Base-by-base conservation (phyloP, 1,139 yeast species). In the Yamadazyma trypodendri region DNA sequence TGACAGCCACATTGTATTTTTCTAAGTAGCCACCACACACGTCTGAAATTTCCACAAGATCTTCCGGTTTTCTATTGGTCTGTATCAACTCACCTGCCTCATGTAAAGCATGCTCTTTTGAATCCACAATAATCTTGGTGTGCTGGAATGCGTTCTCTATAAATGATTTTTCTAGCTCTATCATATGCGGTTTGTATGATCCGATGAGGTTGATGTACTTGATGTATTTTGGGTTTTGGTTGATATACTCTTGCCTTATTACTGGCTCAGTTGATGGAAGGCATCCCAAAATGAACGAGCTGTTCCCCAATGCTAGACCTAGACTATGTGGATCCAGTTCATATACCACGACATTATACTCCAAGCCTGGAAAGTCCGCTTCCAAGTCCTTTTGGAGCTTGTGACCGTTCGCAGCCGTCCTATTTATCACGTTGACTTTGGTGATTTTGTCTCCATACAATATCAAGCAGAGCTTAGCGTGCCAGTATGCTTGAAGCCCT, bases 401-500 rank as follows among this genome's bases (percentile, higher is more conserved):
- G 23, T 54, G 52, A 0, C 80, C 78, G 36, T 75, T 75, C 6
- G 52, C 60, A 20, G 63, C 46, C 0, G 75, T 61, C 38, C 84
- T 56, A 44, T 77, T 75, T 36, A 77, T 59, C 9, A 81, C 60
- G 28, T 72, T 64, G 13, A 81, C 75, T 2, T 51, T 52, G 30
- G 52, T 42, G 1, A 46, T 49, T 6, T 23, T 21, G 1, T 33
- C 25, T 4, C 67, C 64, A 44, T 73, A 76, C 32, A 77, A 52
- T 6, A 58, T 44, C 28, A 76, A 50, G 0, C 79, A 63, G 34
- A 81, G 55, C 44, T 65, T 64, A 17, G 72, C 59, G 50, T 82
- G 88, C 88, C 88, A 82, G 46, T 69, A 72, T 0, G 83, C 83
- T 52, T 82, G 88, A 20, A 70, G 65, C 0, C 89, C 88, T n/a